Evolutionary conservation across 371 early-diverging fungal genomes (phyloP).

Genomic region (Mucor irregularis): DNA sequence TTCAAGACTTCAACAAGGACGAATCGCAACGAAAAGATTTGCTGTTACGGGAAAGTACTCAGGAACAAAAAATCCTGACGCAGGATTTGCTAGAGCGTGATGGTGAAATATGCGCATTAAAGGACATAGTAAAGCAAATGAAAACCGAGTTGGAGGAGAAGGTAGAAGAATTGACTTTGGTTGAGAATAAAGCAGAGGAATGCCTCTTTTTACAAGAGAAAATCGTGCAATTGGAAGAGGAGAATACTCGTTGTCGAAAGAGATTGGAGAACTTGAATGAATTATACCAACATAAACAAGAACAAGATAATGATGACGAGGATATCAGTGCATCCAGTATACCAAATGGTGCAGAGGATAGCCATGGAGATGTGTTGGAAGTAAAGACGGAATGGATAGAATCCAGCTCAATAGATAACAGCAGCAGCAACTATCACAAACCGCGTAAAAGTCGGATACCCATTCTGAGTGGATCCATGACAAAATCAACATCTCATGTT

Average conservation of each 20-base stretch:
- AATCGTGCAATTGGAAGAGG: neutral
- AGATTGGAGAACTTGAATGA: neutral
- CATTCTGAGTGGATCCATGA: too few species aligned
- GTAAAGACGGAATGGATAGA: too few species aligned
- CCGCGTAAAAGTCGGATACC: too few species aligned
- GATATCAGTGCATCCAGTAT: too few species aligned
- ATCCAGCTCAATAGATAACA: too few species aligned
- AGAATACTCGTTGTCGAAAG: neutral
- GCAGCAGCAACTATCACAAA: too few species aligned
- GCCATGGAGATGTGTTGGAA: too few species aligned
- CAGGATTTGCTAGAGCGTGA: slow-evolving; percentile 3
- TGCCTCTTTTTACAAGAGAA: neutral
- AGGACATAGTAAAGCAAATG: neutral
- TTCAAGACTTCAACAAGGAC: neutral
- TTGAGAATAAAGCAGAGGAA: neutral
- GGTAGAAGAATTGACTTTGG: neutral
- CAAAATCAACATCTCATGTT: too few species aligned
- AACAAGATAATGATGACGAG: too few species aligned
- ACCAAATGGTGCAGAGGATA: too few species aligned
- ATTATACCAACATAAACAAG: neutral
- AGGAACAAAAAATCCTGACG: neutral
- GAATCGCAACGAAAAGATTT: neutral
- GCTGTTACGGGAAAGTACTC: neutral
- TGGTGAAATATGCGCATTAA: neutral
- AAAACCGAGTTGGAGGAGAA: slow-evolving; percentile 2